Evolutionary conservation across 768 basidiomycete species (phyloP).

Genomic region (Termitomyces sp.): DNA sequence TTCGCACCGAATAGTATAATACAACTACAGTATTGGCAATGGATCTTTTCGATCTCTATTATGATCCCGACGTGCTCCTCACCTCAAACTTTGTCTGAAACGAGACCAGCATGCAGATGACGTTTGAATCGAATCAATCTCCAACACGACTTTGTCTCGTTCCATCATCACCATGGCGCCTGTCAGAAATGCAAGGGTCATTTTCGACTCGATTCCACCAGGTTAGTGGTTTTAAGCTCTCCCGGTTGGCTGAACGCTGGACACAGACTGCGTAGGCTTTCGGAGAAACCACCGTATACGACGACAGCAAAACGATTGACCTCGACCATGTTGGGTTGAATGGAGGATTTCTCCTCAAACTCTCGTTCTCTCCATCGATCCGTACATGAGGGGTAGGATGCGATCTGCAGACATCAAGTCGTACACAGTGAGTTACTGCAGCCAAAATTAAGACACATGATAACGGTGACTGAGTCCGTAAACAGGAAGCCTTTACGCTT

Average conservation of each 20-base stretch:
- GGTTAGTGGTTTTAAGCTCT: neutral
- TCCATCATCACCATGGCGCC: conserved; percentile 3
- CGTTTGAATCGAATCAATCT: neutral
- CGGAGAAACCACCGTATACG: conserved; percentile 38
- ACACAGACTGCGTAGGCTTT: neutral
- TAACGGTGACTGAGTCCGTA: neutral
- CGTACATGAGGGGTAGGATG: conserved; percentile 41
- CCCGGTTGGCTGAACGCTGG: neutral
- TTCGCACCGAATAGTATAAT: neutral
- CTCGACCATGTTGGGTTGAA: conserved; percentile 29
- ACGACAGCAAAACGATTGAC: conserved; percentile 41
- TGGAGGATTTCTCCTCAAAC: conserved; percentile 38
- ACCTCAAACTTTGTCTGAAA: neutral
- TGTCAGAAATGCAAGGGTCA: conserved; percentile 2
- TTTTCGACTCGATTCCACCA: neutral
- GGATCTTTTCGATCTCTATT: neutral
- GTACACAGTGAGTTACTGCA: conserved; percentile 2
- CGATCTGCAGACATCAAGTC: conserved; percentile 20
- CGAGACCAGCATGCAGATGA: neutral
- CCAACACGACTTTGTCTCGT: neutral
- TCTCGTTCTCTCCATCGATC: conserved; percentile 44
- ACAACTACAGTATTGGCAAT: no score
- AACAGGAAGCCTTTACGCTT: conserved; percentile 11
- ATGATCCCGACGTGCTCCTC: neutral
- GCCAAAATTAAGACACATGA: conserved; percentile 12